Percentiles rank a stretch among this genome's conserved stretches.
These are phyloP conservation scores for Aspergillus sp. DNA, from an alignment of 2,329 filamentous ascomycete genomes.

Conservation along the genomic window DNA sequence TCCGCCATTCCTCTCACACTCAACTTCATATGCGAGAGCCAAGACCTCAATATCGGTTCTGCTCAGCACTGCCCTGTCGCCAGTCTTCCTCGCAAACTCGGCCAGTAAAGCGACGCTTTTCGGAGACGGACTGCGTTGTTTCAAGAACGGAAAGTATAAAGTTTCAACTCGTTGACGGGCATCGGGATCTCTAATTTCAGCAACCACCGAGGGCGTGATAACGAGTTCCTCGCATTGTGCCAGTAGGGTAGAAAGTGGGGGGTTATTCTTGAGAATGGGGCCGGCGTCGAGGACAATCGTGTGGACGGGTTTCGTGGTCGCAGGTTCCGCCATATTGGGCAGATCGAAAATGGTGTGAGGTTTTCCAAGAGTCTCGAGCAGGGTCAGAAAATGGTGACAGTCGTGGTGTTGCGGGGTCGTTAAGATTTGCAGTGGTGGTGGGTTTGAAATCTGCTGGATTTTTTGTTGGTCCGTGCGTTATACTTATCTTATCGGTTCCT, in stretches of 20 bases:
- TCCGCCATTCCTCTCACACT: slow-evolving; percentile 85
- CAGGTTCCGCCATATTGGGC: slow-evolving; percentile 24
- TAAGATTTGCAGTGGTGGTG: slow-evolving; percentile 2
- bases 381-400: not conserved
- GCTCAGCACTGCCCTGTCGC: slow-evolving; percentile 85
- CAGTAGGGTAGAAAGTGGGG: slow-evolving; percentile 77
- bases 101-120: slow-evolving; percentile 77
- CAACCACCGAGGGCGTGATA: slow-evolving; percentile 81
- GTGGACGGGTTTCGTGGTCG: slow-evolving; percentile 66
- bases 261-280: slow-evolving; percentile 90
- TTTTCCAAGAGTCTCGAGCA: not conserved
- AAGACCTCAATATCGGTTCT: slow-evolving; percentile 85
- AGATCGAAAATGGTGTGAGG: not conserved
- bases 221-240: slow-evolving; percentile 73
- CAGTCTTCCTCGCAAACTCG: slow-evolving; percentile 84
- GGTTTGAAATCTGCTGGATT: slow-evolving; percentile 22
- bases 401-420: not conserved
- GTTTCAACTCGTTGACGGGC: slow-evolving; percentile 81
- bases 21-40: slow-evolving; percentile 90
- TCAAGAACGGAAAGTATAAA: slow-evolving; percentile 80
- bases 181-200: slow-evolving; percentile 81
- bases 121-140: slow-evolving; percentile 69
- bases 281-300: slow-evolving; percentile 87
- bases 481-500: slow-evolving; percentile 31
- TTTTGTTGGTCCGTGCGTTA: slow-evolving; percentile 39